Base-by-base conservation (phyloP, 2,329 filamentous ascomycete genomes). In the Microdochium paspali region DNA sequence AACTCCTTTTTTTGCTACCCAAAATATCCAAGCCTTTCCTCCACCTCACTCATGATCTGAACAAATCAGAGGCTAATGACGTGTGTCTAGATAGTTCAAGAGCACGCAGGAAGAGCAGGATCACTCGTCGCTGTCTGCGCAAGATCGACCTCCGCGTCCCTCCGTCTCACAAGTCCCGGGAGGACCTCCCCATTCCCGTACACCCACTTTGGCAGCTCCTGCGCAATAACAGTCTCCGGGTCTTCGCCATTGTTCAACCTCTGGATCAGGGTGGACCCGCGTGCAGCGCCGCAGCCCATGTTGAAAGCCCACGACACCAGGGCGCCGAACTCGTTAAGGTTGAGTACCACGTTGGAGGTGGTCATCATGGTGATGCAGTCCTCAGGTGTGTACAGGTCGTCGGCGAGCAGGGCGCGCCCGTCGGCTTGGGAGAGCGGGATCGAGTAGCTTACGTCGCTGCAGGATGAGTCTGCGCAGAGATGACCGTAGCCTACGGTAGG, bases 301-400 rank as follows among this genome's bases (percentile, higher is more conserved):
- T 77, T 77, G 66, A 69, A 77, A 15, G 69, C 62, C 71, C 71
- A 76, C 42, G 66, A 71, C 31, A 75, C 68, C 2, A 77, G 66
- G 1, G 74, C 73, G 39, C 70, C 74, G 54, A 73, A 77, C 55
- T 76, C 69, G 61, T 77, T 76, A 26, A 61, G 66, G 53, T 76
- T 74, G 28, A 75, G 60, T 3, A 54, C 59, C 40, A 71, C 68
- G 5, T 51, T 50, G 32, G 58, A 49, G 26, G 53, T 59, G 24
- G 66, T 61, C 39, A 64, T 61, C 42, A 54, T 49, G 24, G 39
- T 52, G 47, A 48, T 26, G 24, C 18, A 24, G 12, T 44, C 32
- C 15, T 46, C 48, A 23, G 32, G 26, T 23, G 35, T 51, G 49
- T 53, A 58, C n/a, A 73, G 52, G 52, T 74, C 71, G 26, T 55